These are phyloP conservation scores for Houttuynia cordata DNA, from an alignment of 164 flowering plant species.

Conservation along the genomic window DNA sequence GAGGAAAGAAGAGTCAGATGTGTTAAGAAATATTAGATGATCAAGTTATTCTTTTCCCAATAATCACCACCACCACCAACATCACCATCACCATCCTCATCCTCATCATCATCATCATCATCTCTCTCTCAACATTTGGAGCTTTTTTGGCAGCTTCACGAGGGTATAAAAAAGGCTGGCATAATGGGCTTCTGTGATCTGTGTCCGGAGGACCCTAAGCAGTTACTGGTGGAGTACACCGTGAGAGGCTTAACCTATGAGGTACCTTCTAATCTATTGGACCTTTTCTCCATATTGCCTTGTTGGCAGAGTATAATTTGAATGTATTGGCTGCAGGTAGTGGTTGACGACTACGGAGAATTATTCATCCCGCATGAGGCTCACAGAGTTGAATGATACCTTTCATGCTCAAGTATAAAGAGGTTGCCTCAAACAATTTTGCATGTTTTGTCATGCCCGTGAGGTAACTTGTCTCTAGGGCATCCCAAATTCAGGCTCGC, in stretches of 20 bases:
- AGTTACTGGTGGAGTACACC: slow-evolving; percentile 58
- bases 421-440: slow-evolving; percentile 26
- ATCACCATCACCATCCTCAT: too few species aligned
- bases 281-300: not conserved
- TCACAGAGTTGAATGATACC: slow-evolving; percentile 14
- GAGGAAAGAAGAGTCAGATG: not conserved
- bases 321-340: slow-evolving; percentile 25
- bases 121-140: not conserved
- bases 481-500: not conserved
- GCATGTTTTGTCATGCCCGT: slow-evolving; percentile 16
- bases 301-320: not conserved
- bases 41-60: not conserved
- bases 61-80: too few species aligned
- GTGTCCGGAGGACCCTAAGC: slow-evolving; percentile 84
- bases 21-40: not conserved
- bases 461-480: not conserved
- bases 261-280: slow-evolving; percentile 23
- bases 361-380: slow-evolving; percentile 44
- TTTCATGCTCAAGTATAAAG: not conserved
- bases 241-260: slow-evolving; percentile 35
- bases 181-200: slow-evolving; percentile 98
- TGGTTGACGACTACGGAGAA: slow-evolving; percentile 47
- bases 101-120: not conserved
- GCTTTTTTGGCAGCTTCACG: slow-evolving; percentile 57
- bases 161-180: slow-evolving; percentile 87